Percentiles rank a stretch among this genome's conserved stretches.
phyloP scores from a whole-genome alignment of 306 rosid genomes.

The Prunus kanzakura region DNA sequence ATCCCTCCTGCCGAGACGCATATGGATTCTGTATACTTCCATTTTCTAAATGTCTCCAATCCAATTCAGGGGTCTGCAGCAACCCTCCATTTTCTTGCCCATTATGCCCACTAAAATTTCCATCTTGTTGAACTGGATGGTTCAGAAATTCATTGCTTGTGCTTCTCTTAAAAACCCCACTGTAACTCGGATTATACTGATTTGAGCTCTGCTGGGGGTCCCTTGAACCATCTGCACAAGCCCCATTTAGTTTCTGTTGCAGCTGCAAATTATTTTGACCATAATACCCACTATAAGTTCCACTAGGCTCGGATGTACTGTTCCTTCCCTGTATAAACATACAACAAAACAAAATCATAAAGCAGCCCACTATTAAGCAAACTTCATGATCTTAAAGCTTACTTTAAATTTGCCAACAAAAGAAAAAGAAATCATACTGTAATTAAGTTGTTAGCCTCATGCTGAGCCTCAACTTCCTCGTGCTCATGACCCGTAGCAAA shows the following conservation, averaged over 20 bases:
- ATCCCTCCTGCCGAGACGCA: conserved; percentile 22
- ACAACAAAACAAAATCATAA: background rate
- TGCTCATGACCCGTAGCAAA: background rate
- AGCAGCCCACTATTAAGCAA: background rate
- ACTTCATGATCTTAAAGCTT: too few relatives aligned
- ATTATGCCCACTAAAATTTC: conserved; percentile 23
- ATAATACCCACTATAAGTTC: background rate
- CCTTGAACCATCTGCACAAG: conserved; percentile 2
- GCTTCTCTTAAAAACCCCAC: conserved; percentile 1
- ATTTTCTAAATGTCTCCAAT: conserved; percentile 6
- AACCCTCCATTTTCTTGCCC: conserved; percentile 23
- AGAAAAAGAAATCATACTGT: conserved; percentile 81
- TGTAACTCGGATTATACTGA: background rate
- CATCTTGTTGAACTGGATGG: conserved; percentile 6
- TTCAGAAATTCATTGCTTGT: background rate
- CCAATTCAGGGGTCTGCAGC: conserved; percentile 13
- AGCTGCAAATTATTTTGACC: conserved; percentile 9
- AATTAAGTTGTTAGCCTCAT: conserved; percentile 80
- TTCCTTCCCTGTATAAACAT: background rate
- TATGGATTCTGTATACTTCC: conserved; percentile 20
- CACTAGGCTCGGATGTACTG: conserved; percentile 10
- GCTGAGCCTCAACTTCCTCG: conserved; percentile 30
- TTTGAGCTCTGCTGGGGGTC: conserved; percentile 8
- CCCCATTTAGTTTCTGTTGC: conserved; percentile 4
- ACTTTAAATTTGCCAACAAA: background rate